A percentile compares a stretch with the other conserved stretches of the same genome.
phyloP scores from a whole-genome alignment of 768 basidiomycete genomes.

The Boletus reticuloceps region DNA sequence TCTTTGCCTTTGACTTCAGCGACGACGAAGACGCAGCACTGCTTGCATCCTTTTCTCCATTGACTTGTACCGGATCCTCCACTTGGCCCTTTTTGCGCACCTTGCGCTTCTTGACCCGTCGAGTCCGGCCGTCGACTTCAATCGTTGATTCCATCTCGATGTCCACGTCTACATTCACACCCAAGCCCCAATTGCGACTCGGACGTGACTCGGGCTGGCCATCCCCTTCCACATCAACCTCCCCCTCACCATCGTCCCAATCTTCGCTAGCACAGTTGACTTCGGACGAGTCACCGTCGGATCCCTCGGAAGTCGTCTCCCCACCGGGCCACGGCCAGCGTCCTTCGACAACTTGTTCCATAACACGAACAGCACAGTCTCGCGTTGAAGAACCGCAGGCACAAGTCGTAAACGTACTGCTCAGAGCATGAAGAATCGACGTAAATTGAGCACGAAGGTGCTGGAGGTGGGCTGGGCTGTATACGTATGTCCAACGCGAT shows the following conservation, averaged over 20 bases:
- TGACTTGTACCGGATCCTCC: slow-evolving; percentile 30
- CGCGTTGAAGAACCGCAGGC: slow-evolving; percentile 63
- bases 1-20: neutral
- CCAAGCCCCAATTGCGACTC: slow-evolving; percentile 17
- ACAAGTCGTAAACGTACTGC: slow-evolving; percentile 71
- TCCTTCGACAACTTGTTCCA: slow-evolving; percentile 60
- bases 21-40: neutral
- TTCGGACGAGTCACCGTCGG: slow-evolving; percentile 19
- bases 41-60: neutral
- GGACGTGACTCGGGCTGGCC: neutral
- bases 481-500: neutral
- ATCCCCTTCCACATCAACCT: slow-evolving; percentile 28
- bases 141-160: slow-evolving; percentile 16
- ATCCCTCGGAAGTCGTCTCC: slow-evolving; percentile 24
- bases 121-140: slow-evolving; percentile 2
- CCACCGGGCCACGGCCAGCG: slow-evolving; percentile 31
- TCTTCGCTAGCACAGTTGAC: slow-evolving; percentile 12
- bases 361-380: slow-evolving; percentile 63
- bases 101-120: slow-evolving; percentile 20
- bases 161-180: slow-evolving; percentile 26
- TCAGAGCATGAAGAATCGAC: slow-evolving; percentile 65
- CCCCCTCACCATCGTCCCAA: slow-evolving; percentile 13
- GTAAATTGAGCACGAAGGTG: slow-evolving; percentile 65
- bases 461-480: slow-evolving; percentile 45
- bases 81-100: slow-evolving; percentile 14